A percentile compares a stretch with the other conserved stretches of the same genome.
Evolutionary conservation across 2,329 filamentous ascomycete genomes (phyloP).

Genomic region (Neofusicoccum sp.): DNA sequence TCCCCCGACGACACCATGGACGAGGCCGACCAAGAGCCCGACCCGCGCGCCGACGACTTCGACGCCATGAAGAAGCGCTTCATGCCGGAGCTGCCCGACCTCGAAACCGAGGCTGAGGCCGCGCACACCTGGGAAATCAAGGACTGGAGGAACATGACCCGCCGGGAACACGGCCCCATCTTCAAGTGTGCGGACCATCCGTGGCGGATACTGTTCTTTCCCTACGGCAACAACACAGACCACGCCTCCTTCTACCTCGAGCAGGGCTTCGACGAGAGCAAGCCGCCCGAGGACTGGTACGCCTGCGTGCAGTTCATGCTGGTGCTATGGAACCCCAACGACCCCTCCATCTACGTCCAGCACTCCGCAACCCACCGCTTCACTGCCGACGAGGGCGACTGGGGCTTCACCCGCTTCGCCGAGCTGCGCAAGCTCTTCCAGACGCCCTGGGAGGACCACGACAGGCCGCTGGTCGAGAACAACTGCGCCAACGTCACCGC

Average conservation of each 20-base stretch:
- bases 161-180: conserved; percentile 82
- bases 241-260: conserved; percentile 94
- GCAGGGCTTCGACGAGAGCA: conserved; percentile 74
- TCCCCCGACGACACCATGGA: conserved; percentile 59
- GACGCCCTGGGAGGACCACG: conserved; percentile 67
- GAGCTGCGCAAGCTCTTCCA: conserved; percentile 85
- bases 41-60: conserved; percentile 59
- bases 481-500: conserved; percentile 77
- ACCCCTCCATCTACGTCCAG: conserved; percentile 74
- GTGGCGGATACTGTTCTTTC: conserved; percentile 95
- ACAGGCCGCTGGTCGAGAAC: conserved; percentile 72
- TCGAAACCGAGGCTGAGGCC: conserved; percentile 73
- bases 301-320: conserved; percentile 94
- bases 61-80: conserved; percentile 83
- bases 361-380: conserved; percentile 92
- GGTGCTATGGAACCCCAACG: conserved; percentile 90
- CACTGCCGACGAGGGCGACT: conserved; percentile 93
- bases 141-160: conserved; percentile 72
- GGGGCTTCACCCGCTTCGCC: conserved; percentile 97
- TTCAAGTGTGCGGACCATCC: conserved; percentile 86
- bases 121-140: conserved; percentile 84
- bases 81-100: conserved; percentile 73
- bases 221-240: conserved; percentile 90
- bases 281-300: conserved; percentile 88
- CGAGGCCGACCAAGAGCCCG: conserved; percentile 53